Conservation (phyloP, 768 basidiomycete species). For the Kwoniella sp. region DNA sequence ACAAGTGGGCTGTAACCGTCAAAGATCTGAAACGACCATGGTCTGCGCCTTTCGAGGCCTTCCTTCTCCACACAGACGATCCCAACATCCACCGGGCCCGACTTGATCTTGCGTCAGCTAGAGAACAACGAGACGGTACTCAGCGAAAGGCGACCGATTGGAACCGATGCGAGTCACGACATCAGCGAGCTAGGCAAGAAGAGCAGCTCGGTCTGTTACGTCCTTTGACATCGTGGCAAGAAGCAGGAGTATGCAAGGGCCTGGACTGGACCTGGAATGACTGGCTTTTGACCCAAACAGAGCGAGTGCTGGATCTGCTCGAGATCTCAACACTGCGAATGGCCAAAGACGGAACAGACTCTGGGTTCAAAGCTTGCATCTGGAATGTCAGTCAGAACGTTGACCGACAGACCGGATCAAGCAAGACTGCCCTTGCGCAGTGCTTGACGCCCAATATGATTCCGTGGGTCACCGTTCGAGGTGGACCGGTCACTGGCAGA, state of each 20-base stretch:
- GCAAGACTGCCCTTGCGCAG: constrained; percentile 79
- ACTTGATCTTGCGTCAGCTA: constrained; percentile 66
- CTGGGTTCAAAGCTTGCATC: constrained; percentile 87
- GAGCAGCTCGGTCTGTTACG: constrained; percentile 79
- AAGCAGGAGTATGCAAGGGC: constrained; percentile 78
- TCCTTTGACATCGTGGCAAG: constrained; percentile 89
- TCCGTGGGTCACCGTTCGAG: constrained; percentile 91
- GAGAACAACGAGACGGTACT: constrained; percentile 58
- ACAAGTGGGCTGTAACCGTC: constrained; percentile 67
- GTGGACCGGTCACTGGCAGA: constrained; percentile 90
- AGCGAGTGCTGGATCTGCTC: constrained; percentile 93
- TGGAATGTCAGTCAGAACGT: constrained; percentile 98
- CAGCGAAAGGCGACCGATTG: constrained; percentile 77
- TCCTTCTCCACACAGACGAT: constrained; percentile 87
- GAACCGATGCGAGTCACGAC: constrained; percentile 88
- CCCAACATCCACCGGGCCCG: constrained; percentile 86
- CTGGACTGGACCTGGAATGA: constrained; percentile 91
- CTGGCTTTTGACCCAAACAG: constrained; percentile 89
- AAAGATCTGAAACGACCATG: constrained; percentile 74
- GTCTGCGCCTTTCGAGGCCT: constrained; percentile 85
- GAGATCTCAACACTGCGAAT: constrained; percentile 85
- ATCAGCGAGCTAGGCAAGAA: constrained; percentile 81
- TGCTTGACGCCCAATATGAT: constrained; percentile 97
- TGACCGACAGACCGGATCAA: constrained; percentile 81
- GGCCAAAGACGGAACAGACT: constrained; percentile 77